Evolutionary conservation across 352 stramenopile genomes (phyloP), one percentile per base, ranked within the genome.

Genomic region (Globisporangium perplexum): DNA sequence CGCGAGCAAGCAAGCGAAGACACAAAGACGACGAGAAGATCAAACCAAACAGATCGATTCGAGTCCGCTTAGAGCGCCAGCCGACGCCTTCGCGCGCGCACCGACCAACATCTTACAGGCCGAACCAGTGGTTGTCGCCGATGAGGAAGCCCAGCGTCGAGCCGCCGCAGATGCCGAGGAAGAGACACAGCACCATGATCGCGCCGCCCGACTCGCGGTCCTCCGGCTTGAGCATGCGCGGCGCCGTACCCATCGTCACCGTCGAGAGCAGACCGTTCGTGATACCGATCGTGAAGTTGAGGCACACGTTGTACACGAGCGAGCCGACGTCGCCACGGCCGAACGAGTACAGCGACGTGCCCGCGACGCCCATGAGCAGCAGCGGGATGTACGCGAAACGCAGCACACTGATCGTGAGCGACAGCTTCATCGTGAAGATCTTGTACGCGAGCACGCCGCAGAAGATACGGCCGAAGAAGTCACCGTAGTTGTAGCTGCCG

Each of bases 401-500:
- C 24, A 77, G 22, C n/a, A 84, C 54, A 12, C 68, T 73, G 2
- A 77, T 49, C 31, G 55, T 33, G 1, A 84, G 54, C 30, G 65
- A 78, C n/a, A 68, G 59, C 44, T 78, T 63, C 60, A 78, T 74
- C 35, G 61, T 83, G 46, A 88, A 79, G 26, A 81, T 45, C 46
- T 76, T 81, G 64, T 82, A 84, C 26, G 79, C 69, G 8, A 66
- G 59, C 26, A 68, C 72, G 14, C 66, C 66, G 47, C 64, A 83
- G 44, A 83, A 43, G 28, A 86, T 54, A 53, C 77, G 77, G 8
- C 74, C 77, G 44, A 85, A 67, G 53, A 79, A 80, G 57, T 86
- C 74, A 15, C 74, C 74, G 69, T 76, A 88, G 74, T 84, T 84
- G 72, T 82, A 88, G 23, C 50, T 62, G 18, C 66, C 77, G 15